Conservation (phyloP, 225 moss, liverwort and hornwort species). For the Physcomitrellopsis africana region DNA sequence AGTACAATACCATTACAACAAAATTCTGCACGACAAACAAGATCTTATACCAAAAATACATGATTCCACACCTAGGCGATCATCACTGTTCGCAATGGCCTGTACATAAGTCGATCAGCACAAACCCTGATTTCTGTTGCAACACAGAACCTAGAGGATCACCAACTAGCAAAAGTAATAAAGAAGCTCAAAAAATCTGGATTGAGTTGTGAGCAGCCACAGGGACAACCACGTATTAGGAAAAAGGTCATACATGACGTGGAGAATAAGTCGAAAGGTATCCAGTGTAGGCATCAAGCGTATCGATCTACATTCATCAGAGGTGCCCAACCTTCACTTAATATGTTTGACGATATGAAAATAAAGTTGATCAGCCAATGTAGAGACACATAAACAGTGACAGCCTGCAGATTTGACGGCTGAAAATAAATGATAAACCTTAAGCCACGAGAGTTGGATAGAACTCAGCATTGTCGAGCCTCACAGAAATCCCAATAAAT, state of each 20-base stretch:
- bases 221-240: conserved; percentile 7
- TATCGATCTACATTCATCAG: conserved; percentile 72
- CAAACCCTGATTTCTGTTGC: conserved; percentile 97
- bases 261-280: conserved; percentile 83
- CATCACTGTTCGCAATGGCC: conserved; percentile 90
- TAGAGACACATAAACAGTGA: neutral
- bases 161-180: conserved; percentile 18
- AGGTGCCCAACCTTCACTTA: too few species aligned
- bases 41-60: neutral
- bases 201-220: conserved; percentile 21
- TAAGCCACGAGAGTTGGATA: conserved; percentile 1
- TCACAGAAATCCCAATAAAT: conserved; percentile 6
- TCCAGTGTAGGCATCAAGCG: conserved; percentile 88
- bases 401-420: conserved; percentile 14
- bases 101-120: conserved; percentile 90
- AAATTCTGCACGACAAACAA: neutral
- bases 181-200: neutral
- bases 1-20: too few species aligned
- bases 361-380: neutral
- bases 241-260: conserved; percentile 84
- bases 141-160: conserved; percentile 38
- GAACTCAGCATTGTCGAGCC: conserved; percentile 5
- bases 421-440: conserved; percentile 10
- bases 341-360: too few species aligned
- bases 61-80: conserved; percentile 72